A percentile compares a stretch with the other conserved stretches of the same genome.
These are phyloP conservation scores for Psophocarpus tetragonolobus DNA, from an alignment of 306 rosid genomes.

Conservation along the genomic window DNA sequence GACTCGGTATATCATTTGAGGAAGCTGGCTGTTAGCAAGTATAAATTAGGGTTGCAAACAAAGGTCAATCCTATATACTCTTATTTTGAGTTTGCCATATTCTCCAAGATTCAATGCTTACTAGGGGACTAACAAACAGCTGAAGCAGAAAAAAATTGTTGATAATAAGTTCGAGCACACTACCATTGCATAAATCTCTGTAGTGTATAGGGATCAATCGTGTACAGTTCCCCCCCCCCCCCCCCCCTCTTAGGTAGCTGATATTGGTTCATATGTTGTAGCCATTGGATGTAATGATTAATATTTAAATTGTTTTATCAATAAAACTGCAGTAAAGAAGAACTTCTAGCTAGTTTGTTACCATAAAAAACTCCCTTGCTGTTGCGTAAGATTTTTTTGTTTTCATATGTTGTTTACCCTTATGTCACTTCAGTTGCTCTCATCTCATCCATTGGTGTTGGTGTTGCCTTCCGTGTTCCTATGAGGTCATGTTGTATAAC, in stretches of 20 bases:
- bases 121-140: constrained; percentile 8
- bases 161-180: constrained; percentile 13
- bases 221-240: constrained; percentile 16
- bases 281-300: constrained; percentile 37
- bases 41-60: constrained; percentile 3
- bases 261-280: constrained; percentile 35
- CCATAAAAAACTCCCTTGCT: neutral
- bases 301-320: constrained; percentile 6
- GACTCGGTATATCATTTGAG: constrained; percentile 23
- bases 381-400: neutral
- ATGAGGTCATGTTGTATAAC: neutral
- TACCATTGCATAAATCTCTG: constrained; percentile 9
- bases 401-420: neutral
- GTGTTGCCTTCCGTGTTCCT: neutral
- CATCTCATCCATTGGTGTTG: neutral
- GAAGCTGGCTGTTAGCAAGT: constrained; percentile 31
- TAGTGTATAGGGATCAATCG: constrained; percentile 25
- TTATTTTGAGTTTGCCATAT: constrained; percentile 14
- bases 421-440: neutral
- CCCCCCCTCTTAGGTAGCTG: constrained; percentile 19
- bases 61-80: neutral
- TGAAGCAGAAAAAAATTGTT: constrained; percentile 16
- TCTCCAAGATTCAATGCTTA: constrained; percentile 17
- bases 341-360: neutral
- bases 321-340: constrained; percentile 19